These are phyloP conservation scores for Aphanocladium album DNA, from an alignment of 2,329 filamentous ascomycete species.

Conservation along the genomic window DNA sequence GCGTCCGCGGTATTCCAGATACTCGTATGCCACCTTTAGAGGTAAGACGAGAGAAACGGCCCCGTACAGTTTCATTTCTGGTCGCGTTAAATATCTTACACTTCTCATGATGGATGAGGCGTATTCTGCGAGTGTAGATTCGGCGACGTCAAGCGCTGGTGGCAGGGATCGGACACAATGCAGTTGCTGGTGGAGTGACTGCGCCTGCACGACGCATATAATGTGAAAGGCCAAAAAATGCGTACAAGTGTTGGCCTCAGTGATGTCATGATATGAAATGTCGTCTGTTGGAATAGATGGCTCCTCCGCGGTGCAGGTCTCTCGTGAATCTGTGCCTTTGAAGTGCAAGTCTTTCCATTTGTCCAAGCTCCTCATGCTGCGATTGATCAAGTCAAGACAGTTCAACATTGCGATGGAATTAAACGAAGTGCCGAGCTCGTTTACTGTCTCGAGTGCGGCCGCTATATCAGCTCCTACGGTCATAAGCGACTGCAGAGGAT, in stretches of 20 bases:
- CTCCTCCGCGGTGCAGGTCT: not conserved
- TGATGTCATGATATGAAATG: conserved; percentile 31
- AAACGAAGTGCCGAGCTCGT: conserved; percentile 8
- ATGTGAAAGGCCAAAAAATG: conserved; percentile 35
- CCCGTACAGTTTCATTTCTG: conserved; percentile 35
- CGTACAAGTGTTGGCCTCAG: conserved; percentile 31
- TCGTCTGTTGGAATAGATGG: not conserved
- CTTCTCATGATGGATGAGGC: conserved; percentile 28
- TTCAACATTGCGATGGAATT: not conserved
- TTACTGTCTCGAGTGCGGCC: conserved; percentile 20
- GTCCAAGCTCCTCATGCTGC: not conserved
- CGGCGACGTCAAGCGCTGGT: not conserved
- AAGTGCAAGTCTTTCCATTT: not conserved
- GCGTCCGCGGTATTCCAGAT: not conserved
- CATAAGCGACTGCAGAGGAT: conserved; percentile 29
- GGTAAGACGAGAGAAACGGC: conserved; percentile 31
- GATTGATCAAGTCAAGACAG: not conserved
- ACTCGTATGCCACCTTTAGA: conserved; percentile 18
- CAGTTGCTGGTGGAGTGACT: conserved; percentile 20
- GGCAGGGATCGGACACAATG: conserved; percentile 10
- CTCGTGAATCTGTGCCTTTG: not conserved
- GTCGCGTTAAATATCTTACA: conserved; percentile 32
- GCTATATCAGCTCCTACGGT: conserved; percentile 26
- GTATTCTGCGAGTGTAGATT: not conserved
- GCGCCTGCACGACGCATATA: conserved; percentile 24